Evolutionary conservation across 1,284 basidiomycete genomes (phyloP).

Genomic region (Puccinia coronata): DNA sequence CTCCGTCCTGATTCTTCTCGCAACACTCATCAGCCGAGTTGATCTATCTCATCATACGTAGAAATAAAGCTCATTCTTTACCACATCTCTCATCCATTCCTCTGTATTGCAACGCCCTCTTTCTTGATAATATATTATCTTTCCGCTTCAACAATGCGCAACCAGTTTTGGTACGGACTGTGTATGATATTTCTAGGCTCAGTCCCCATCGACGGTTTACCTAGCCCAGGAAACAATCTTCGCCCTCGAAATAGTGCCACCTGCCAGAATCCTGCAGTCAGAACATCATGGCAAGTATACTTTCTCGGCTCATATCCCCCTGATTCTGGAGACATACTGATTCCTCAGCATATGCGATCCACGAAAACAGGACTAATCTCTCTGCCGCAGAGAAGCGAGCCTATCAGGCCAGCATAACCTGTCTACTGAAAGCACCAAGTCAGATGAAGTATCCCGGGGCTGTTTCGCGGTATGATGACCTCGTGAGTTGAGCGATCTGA

Average conservation of each 20-base stretch:
- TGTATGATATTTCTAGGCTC: not conserved
- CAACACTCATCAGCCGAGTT: constrained; percentile 6
- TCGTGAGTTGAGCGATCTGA: constrained; percentile 8
- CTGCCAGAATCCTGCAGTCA: constrained; percentile 38
- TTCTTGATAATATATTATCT: not conserved
- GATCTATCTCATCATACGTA: not conserved
- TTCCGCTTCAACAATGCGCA: constrained; percentile 7
- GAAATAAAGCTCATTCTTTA: not conserved
- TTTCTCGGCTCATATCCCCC: no score
- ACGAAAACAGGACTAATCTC: constrained; percentile 29
- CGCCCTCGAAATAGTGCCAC: constrained; percentile 18
- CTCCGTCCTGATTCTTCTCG: not conserved
- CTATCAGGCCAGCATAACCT: constrained; percentile 18
- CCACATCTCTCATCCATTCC: not conserved
- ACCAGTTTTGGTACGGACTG: constrained; percentile 20
- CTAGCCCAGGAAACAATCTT: not conserved
- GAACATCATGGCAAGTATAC: constrained; percentile 36
- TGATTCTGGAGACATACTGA: no score
- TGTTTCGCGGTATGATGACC: constrained; percentile 42
- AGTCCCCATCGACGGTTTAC: constrained; percentile 11
- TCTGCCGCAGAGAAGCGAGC: constrained; percentile 29
- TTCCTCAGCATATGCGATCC: not conserved
- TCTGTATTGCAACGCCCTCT: not conserved
- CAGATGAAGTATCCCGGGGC: constrained; percentile 46
- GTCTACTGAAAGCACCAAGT: constrained; percentile 33